Base-by-base conservation (phyloP, 805 yeast genomes). In the Metschnikowia arizonensis region DNA sequence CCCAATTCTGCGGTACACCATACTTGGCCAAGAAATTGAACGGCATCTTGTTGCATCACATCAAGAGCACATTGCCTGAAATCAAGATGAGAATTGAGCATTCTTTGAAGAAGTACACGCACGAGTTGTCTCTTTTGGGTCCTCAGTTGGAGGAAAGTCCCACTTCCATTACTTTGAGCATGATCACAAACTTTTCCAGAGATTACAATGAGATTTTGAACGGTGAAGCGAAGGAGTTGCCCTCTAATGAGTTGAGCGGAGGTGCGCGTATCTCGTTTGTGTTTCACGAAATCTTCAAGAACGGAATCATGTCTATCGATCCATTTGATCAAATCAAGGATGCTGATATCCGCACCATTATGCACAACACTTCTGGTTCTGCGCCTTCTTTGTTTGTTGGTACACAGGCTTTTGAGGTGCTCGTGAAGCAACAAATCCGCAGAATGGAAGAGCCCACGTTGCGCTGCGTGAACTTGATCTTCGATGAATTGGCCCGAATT, bases 1-100 rank as follows among this genome's bases (percentile, higher is more conserved):
- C 97, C 6, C 95, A 88, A 60, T 91, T 82, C 70, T 93, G 99
- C 68, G 99, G 99, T 65, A 93, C 99, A n/a, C 97, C 97, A 33
- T 93, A 85, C 65, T 74, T 93, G 62, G 97, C 98, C 42, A 86
- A 88, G 63, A 88, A 89, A 67, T 78, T 93, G 61, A 93, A 88
- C 67, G 81, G 85, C 34, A 88, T 93, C 56, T 77, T 93, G 57
- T 76, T 88, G 68, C 88, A 83, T 62, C 99, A 93, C 68, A 93
- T 93, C 65, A 67, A 66, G 56, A 62, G 71, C 48, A 61, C 65
- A 5, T 64, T 71, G 61, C 99, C 99, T 14, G 98, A 93, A 55
- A 93, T 93, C 58, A 93, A 89, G 68, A 78, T 85, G 65, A 83
- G 91, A 66, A 86, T 90, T 58, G 95, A 88, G 65, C 78, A 82